These are phyloP conservation scores for Metschnikowia matae DNA, from an alignment of 805 yeast genomes.

Conservation along the genomic window DNA sequence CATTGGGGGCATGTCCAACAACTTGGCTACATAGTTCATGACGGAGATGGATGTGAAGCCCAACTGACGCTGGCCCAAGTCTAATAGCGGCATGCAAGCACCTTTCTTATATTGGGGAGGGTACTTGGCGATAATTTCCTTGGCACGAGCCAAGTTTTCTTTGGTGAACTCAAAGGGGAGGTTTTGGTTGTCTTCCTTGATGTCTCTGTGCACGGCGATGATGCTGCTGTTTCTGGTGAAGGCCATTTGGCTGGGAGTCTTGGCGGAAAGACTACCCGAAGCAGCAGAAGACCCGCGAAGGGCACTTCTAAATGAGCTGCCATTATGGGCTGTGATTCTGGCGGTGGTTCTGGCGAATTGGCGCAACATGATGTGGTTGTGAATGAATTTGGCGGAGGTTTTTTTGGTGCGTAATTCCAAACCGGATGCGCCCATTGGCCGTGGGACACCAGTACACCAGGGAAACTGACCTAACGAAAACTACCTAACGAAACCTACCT, in stretches of 20 bases:
- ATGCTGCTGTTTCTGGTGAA: conserved; percentile 34
- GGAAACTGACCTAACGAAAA: too few species aligned
- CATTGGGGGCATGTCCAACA: conserved; percentile 89
- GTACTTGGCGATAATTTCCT: conserved; percentile 69
- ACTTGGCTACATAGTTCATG: conserved; percentile 84
- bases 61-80: conserved; percentile 80
- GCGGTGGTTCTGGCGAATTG: conserved; percentile 14
- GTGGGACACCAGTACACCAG: conserved; percentile 13
- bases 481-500: too few species aligned
- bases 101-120: conserved; percentile 85
- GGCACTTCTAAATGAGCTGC: background rate
- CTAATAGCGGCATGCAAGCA: conserved; percentile 83
- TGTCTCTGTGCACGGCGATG: conserved; percentile 68
- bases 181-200: conserved; percentile 59
- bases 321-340: background rate
- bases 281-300: background rate
- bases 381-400: background rate
- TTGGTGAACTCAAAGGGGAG: conserved; percentile 69
- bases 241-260: conserved; percentile 7
- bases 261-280: conserved; percentile 5
- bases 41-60: conserved; percentile 85
- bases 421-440: conserved; percentile 16
- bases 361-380: conserved; percentile 20
- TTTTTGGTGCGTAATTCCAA: conserved; percentile 15
- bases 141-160: conserved; percentile 65